Base-by-base conservation (phyloP, 805 yeast genomes). In the Saccharomycopsis microspora region DNA sequence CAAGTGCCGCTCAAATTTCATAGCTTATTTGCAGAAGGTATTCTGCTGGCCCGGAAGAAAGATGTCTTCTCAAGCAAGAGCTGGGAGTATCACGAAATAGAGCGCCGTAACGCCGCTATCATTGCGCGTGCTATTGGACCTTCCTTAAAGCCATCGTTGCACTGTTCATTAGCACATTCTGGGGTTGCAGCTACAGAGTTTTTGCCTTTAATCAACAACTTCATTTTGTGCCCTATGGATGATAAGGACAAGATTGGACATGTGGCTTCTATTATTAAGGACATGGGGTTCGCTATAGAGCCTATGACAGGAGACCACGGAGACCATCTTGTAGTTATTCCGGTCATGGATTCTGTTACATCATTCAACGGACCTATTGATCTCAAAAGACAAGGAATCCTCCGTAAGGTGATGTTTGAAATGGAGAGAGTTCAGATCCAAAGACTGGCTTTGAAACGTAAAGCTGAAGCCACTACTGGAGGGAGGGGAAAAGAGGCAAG, bases 1-100 rank as follows among this genome's bases (percentile, higher is more conserved):
- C 65, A 74, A 27, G 75, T 80, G 0, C 75, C 80, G 0, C 58
- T 83, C 57, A 82, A 79, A 47, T 76, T 79, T 53, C 83, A 76
- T 70, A 68, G 72, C 19, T 62, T 74, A 46, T 88, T 83, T 63
- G 75, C 80, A 57, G 88, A 81, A 54, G 68, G 76, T 39, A 49
- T 39, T 39, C 49, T 49, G 28, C 43, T 48, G 39, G 39, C 54
- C 5, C 53, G 53, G 33, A 52, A 19, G 19, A 19, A 19, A 19
- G 19, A 19, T 19, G 19, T 8, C 36, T 34, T n/a, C 36, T 34
- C 11, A 35, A 36, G 47, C 41, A 43, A 32, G 45, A 54, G 46
- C 42, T 49, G 45, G 55, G 53, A 42, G 52, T 52, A 38, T 53
- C 49, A 6, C 43, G 53, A 52, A 29, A 28, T 31, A 9, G 42